A percentile compares a stretch with the other conserved stretches of the same genome.
Evolutionary conservation across 202 grass and related monocot genomes (phyloP).

Genomic region (Dendrocalamus latiflorus): DNA sequence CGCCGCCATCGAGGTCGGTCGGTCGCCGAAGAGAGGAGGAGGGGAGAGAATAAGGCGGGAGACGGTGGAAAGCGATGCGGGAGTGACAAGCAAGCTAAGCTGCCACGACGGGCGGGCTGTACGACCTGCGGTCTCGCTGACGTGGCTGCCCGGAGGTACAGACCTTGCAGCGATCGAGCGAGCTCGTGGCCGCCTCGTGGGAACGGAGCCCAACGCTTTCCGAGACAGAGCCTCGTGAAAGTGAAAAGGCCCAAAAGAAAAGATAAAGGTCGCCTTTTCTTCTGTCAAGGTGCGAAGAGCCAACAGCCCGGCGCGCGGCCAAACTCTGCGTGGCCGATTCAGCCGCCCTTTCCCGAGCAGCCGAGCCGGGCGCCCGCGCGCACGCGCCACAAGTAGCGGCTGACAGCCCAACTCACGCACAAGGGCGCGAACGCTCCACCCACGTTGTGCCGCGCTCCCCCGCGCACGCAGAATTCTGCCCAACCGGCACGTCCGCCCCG

Average conservation of each 20-base stretch:
- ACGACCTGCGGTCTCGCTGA: background rate
- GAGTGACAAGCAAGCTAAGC: background rate
- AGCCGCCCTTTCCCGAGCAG: too few relatives aligned
- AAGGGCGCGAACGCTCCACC: too few relatives aligned
- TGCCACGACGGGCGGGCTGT: background rate
- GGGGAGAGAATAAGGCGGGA: background rate
- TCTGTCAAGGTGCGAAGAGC: too few relatives aligned
- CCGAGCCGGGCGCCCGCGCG: too few relatives aligned
- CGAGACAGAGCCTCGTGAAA: background rate
- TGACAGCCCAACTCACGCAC: too few relatives aligned
- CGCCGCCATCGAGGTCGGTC: background rate
- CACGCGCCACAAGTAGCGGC: too few relatives aligned
- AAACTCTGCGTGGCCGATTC: too few relatives aligned
- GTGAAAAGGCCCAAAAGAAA: background rate
- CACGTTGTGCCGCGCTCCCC: too few relatives aligned
- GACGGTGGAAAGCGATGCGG: background rate
- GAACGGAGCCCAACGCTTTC: background rate
- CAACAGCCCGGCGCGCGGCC: too few relatives aligned
- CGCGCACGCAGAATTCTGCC: too few relatives aligned
- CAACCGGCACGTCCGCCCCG: too few relatives aligned
- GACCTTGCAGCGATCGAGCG: background rate
- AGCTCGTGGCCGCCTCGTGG: background rate
- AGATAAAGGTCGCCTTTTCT: too few relatives aligned
- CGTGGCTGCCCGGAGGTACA: background rate
- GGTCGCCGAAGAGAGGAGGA: background rate